Percentiles rank a stretch among this genome's conserved stretches.
Evolutionary conservation across 805 yeast genomes (phyloP).

Genomic region (Kazachstania psychrophila): DNA sequence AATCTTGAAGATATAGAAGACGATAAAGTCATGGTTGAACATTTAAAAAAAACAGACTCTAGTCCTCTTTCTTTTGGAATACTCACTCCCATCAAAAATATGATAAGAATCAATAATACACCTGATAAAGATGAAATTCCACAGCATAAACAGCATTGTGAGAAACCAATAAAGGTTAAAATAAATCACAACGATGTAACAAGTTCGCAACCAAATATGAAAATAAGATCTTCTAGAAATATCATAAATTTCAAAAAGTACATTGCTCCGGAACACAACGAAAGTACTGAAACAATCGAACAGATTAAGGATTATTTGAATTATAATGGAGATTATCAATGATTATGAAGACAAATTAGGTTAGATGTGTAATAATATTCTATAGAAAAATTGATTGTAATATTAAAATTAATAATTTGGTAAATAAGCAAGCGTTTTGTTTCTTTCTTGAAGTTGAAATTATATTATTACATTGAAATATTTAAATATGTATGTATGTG

Average conservation of each 20-base stretch:
- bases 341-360: background rate
- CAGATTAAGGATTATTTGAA: slow-evolving; percentile 20
- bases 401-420: no score
- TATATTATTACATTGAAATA: no score
- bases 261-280: slow-evolving; percentile 1
- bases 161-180: no score
- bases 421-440: no score
- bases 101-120: slow-evolving; percentile 16
- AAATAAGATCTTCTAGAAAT: slow-evolving; percentile 3
- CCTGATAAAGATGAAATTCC: no score
- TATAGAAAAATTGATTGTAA: no score
- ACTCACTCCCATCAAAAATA: slow-evolving; percentile 21
- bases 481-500: background rate
- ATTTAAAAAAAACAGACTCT: background rate
- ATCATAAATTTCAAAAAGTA: slow-evolving; percentile 7
- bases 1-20: background rate
- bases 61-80: slow-evolving; percentile 14
- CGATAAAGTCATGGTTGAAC: background rate
- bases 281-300: slow-evolving; percentile 14
- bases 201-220: no score
- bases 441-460: no score
- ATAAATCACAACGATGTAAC: no score
- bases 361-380: background rate
- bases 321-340: slow-evolving; percentile 15
- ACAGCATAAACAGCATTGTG: no score